A percentile compares a stretch with the other conserved stretches of the same genome.
These are phyloP conservation scores for Akanthomyces lecanii DNA, from an alignment of 2,329 filamentous ascomycete genomes.

Conservation along the genomic window DNA sequence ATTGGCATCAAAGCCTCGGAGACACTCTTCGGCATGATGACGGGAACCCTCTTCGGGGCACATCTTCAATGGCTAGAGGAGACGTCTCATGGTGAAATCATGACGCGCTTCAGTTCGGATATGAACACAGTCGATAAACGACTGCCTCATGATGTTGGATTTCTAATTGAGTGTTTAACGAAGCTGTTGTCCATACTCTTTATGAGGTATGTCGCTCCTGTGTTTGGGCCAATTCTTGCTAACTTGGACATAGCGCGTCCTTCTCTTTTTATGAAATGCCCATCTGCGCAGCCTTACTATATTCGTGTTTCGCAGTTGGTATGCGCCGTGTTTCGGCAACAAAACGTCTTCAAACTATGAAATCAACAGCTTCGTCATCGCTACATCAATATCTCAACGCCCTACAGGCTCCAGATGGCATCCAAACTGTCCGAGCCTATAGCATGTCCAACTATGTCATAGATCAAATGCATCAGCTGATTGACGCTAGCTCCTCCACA, in stretches of 20 bases:
- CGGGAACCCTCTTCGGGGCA: neutral
- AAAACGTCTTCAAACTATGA: no score
- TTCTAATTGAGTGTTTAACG: neutral
- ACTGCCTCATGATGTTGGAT: neutral
- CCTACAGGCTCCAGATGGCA: constrained; percentile 51
- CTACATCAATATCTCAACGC: constrained; percentile 69
- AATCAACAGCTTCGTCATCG: neutral
- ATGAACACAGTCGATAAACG: neutral
- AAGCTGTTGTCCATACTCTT: neutral
- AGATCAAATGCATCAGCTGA: constrained; percentile 36
- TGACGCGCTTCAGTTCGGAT: neutral
- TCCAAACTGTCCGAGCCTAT: constrained; percentile 66
- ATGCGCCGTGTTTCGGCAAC: no score
- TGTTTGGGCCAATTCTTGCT: no score
- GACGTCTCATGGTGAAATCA: neutral
- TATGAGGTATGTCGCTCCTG: neutral
- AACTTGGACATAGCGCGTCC: no score
- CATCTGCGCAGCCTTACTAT: no score
- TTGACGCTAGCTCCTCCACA: constrained; percentile 57
- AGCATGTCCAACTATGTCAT: constrained; percentile 59
- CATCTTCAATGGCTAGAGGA: constrained; percentile 1
- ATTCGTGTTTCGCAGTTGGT: no score
- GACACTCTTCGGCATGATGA: neutral
- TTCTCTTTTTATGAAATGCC: no score
- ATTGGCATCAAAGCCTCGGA: constrained; percentile 27